phyloP scores from a whole-genome alignment of 129 eudicot species.

The Erigeron canadensis region DNA sequence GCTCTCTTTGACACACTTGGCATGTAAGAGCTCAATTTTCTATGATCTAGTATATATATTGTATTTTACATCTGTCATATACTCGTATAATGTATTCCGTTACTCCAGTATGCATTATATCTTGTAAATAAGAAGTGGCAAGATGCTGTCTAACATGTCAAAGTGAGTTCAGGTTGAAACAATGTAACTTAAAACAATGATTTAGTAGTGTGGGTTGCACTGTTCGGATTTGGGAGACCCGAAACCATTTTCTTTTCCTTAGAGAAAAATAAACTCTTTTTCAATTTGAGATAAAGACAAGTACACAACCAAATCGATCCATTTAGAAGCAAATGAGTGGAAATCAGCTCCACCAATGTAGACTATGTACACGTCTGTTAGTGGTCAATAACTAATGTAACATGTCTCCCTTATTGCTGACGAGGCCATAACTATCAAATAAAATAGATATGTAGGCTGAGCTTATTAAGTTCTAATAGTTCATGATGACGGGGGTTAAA shows the following conservation, averaged over 20 bases:
- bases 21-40: constrained; percentile 57
- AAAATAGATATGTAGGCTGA: neutral
- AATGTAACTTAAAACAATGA: neutral
- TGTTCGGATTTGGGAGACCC: neutral
- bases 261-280: too few relatives aligned
- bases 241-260: neutral
- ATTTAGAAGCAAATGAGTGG: neutral
- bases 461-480: neutral
- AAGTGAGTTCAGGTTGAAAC: neutral
- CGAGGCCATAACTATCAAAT: neutral
- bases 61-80: constrained; percentile 6
- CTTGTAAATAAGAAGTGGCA: constrained; percentile 1
- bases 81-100: constrained; percentile 5
- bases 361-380: neutral
- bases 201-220: neutral
- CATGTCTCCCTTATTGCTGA: constrained; percentile 10
- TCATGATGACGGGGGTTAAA: constrained; percentile 13
- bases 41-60: constrained; percentile 6
- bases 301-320: neutral
- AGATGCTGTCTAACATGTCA: neutral
- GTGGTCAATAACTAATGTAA: neutral
- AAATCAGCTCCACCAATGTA: neutral
- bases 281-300: neutral
- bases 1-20: constrained; percentile 90
- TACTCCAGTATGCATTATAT: constrained; percentile 10